Percentiles rank a stretch among this genome's conserved stretches.
These are phyloP conservation scores for Lophiostoma macrostomum DNA, from an alignment of 495 filamentous ascomycete genomes.

Conservation along the genomic window DNA sequence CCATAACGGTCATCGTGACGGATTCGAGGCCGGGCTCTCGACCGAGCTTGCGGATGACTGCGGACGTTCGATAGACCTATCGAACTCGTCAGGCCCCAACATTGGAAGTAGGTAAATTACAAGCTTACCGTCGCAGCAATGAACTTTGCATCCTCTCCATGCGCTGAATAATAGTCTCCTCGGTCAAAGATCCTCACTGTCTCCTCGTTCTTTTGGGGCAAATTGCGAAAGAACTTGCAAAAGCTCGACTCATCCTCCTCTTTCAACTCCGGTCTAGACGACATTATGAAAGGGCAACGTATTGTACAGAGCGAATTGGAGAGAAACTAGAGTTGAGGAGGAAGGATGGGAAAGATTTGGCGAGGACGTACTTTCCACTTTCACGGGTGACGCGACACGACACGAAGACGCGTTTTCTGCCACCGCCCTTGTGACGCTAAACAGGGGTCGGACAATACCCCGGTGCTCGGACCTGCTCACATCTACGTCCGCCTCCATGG, in stretches of 20 bases:
- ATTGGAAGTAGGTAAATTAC: background rate
- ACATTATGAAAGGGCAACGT: conserved; percentile 54
- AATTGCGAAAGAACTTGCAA: conserved; percentile 86
- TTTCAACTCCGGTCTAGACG: conserved; percentile 88
- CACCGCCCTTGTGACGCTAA: conserved; percentile 21
- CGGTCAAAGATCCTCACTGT: conserved; percentile 89
- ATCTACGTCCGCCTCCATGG: too few species aligned
- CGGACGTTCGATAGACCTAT: conserved; percentile 93
- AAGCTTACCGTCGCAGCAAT: conserved; percentile 74
- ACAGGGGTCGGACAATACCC: too few species aligned
- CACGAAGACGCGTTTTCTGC: conserved; percentile 27
- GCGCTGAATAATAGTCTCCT: conserved; percentile 91
- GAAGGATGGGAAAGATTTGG: background rate
- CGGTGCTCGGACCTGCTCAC: too few species aligned
- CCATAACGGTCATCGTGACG: conserved; percentile 88
- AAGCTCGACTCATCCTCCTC: conserved; percentile 96
- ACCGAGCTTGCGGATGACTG: conserved; percentile 86
- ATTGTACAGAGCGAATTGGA: background rate
- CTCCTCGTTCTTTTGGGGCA: conserved; percentile 65
- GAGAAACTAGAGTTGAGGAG: background rate
- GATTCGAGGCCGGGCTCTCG: conserved; percentile 80
- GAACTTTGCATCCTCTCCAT: conserved; percentile 88
- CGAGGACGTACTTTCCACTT: conserved; percentile 2
- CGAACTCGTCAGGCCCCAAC: background rate
- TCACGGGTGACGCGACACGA: conserved; percentile 21